phyloP scores from a whole-genome alignment of 2,329 filamentous ascomycete species.

The Pseudogymnoascus sp. region DNA sequence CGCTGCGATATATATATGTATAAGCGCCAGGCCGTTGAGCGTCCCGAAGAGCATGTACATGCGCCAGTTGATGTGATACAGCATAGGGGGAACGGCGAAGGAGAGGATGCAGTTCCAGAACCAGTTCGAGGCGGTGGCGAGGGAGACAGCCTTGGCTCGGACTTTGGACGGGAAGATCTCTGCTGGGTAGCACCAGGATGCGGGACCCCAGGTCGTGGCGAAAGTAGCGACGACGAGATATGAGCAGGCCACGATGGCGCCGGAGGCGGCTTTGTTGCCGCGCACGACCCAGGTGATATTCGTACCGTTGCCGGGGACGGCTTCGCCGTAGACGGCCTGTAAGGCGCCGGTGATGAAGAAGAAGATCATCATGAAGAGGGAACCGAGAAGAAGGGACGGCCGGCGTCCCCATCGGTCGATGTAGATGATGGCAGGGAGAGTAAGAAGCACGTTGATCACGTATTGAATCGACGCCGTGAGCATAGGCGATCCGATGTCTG shows the following conservation, averaged over 20 bases:
- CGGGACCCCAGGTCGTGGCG: slow-evolving; percentile 49
- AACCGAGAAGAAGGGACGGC: slow-evolving; percentile 53
- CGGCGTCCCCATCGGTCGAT: slow-evolving; percentile 71
- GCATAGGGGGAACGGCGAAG: slow-evolving; percentile 41
- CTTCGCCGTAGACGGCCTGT: slow-evolving; percentile 49
- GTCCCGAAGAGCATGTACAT: slow-evolving; percentile 69
- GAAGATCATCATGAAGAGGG: slow-evolving; percentile 53
- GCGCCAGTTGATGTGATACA: slow-evolving; percentile 49
- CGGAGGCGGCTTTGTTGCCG: slow-evolving; percentile 43
- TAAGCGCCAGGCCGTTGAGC: slow-evolving; percentile 58
- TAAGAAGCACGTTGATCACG: slow-evolving; percentile 72
- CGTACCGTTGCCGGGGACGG: slow-evolving; percentile 33
- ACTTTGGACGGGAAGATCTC: slow-evolving; percentile 62
- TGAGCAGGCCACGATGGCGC: slow-evolving; percentile 58
- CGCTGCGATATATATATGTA: slow-evolving; percentile 59
- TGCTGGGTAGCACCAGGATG: slow-evolving; percentile 48
- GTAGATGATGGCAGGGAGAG: slow-evolving; percentile 64
- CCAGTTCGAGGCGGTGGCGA: slow-evolving; percentile 71
- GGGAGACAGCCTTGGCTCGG: slow-evolving; percentile 63
- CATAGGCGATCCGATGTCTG: slow-evolving; percentile 47
- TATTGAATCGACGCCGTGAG: slow-evolving; percentile 63
- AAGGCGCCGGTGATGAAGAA: slow-evolving; percentile 55
- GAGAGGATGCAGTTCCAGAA: slow-evolving; percentile 59
- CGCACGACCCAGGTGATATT: slow-evolving; percentile 50
- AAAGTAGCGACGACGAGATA: slow-evolving; percentile 66